Conservation (phyloP, 805 yeast genomes). For the Metschnikowia corniflorae region DNA sequence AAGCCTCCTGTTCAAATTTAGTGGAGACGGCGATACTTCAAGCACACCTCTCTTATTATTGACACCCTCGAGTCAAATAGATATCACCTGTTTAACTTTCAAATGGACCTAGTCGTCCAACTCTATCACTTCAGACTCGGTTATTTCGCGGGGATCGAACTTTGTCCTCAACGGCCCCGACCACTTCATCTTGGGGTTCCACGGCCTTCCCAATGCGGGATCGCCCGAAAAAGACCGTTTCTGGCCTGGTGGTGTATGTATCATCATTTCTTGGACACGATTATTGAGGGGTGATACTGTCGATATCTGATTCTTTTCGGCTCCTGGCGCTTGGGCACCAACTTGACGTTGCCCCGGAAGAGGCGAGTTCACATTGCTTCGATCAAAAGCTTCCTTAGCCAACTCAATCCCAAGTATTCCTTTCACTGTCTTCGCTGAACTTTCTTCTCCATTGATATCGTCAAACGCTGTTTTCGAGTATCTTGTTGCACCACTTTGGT, state of each 20-base stretch:
- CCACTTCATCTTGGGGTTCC: conserved; percentile 14
- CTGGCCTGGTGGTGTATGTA: conserved; percentile 10
- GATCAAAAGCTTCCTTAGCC: conserved; percentile 5
- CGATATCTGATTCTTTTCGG: conserved; percentile 1
- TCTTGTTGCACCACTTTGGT: conserved; percentile 1
- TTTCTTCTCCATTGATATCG: background rate
- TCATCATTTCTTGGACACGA: conserved; percentile 11
- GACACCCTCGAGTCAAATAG: too few species aligned
- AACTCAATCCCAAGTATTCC: conserved; percentile 24
- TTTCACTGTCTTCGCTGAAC: conserved; percentile 11
- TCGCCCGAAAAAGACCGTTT: conserved; percentile 12
- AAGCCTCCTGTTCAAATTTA: too few species aligned
- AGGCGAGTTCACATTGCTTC: conserved; percentile 1
- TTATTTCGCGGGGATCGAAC: conserved; percentile 13
- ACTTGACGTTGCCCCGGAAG: background rate
- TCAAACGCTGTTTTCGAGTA: conserved; percentile 19
- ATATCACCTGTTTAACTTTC: too few species aligned
- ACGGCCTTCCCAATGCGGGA: conserved; percentile 2
- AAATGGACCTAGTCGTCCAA: conserved; percentile 17
- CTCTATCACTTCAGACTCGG: conserved; percentile 15
- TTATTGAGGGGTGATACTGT: conserved; percentile 19
- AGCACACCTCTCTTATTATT: too few species aligned
- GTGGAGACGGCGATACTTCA: too few species aligned
- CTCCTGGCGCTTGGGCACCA: background rate
- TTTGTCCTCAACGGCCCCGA: conserved; percentile 10